Conservation (phyloP, 164 flowering plant species). For the Protea cynaroides region DNA sequence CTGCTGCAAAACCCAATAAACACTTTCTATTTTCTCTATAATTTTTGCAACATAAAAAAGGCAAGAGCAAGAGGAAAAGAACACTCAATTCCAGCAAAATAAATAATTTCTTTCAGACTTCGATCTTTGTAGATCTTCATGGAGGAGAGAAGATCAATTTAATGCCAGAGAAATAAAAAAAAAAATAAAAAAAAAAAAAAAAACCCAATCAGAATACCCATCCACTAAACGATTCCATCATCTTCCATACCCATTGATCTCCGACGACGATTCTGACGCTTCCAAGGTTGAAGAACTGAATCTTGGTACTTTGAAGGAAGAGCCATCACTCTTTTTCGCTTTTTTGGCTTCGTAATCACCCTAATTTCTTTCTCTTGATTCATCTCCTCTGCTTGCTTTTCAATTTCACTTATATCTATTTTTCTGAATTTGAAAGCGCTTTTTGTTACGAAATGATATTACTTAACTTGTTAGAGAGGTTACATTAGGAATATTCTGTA, state of each 20-base stretch:
- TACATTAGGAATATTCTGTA: too few species aligned
- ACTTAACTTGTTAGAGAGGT: too few species aligned
- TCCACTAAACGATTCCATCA: constrained; percentile 12
- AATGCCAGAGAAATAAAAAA: constrained; percentile 9
- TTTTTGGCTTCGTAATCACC: constrained; percentile 17
- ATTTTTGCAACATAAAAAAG: neutral
- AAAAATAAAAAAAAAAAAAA: too few species aligned
- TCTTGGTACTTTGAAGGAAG: constrained; percentile 39
- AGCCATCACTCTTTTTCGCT: constrained; percentile 30
- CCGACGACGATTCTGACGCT: constrained; percentile 15
- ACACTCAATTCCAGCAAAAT: neutral
- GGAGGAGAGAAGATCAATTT: constrained; percentile 6
- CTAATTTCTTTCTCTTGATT: constrained; percentile 5
- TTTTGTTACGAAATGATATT: too few species aligned
- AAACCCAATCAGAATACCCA: constrained; percentile 14
- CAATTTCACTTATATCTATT: constrained; percentile 11
- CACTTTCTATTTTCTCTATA: neutral
- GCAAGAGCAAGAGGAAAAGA: neutral
- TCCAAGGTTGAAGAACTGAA: constrained; percentile 43
- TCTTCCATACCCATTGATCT: constrained; percentile 4
- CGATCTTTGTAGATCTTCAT: neutral
- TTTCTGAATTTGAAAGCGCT: constrained; percentile 22
- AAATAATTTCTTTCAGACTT: neutral
- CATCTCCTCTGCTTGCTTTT: constrained; percentile 2
- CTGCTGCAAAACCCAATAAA: neutral